Percentiles rank a stretch among this genome's conserved stretches.
phyloP scores from a whole-genome alignment of 2,329 filamentous ascomycete genomes.

The Exophiala sideris region DNA sequence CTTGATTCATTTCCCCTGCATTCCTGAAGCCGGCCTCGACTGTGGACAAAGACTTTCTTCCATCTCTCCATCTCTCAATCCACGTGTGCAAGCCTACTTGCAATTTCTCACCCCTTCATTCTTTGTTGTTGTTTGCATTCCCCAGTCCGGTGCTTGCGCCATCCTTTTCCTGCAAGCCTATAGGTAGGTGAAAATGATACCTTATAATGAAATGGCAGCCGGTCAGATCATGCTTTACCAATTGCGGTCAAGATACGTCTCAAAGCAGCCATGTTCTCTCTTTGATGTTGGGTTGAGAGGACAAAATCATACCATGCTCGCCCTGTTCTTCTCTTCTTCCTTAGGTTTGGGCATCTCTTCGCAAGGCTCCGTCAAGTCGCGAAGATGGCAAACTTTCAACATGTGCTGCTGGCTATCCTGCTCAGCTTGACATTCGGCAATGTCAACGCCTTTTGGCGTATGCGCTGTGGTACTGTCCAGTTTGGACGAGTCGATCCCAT shows the following conservation, averaged over 20 bases:
- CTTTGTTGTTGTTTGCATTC: conserved; percentile 9
- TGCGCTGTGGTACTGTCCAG: conserved; percentile 71
- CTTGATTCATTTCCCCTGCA: neutral
- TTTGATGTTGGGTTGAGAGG: conserved; percentile 8
- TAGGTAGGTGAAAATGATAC: neutral
- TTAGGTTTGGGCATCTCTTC: conserved; percentile 12
- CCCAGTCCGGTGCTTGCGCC: conserved; percentile 6
- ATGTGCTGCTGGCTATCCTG: conserved; percentile 18
- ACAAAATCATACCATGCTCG: conserved; percentile 12
- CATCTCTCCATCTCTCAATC: conserved; percentile 5
- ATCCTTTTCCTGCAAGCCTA: neutral
- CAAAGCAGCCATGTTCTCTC: conserved; percentile 12
- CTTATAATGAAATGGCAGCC: neutral
- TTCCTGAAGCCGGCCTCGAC: conserved; percentile 4
- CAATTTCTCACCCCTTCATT: neutral
- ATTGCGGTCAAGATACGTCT: conserved; percentile 11
- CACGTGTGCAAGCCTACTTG: conserved; percentile 12
- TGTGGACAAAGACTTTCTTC: conserved; percentile 11
- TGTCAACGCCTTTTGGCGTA: conserved; percentile 77
- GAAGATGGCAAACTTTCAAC: conserved; percentile 20
- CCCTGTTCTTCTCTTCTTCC: conserved; percentile 1
- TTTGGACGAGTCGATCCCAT: conserved; percentile 74
- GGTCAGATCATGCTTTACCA: neutral
- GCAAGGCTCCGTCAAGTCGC: conserved; percentile 6
- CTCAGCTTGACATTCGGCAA: conserved; percentile 17